phyloP scores from a whole-genome alignment of 2,329 filamentous ascomycete genomes.

The Paradendryphiella salina region DNA sequence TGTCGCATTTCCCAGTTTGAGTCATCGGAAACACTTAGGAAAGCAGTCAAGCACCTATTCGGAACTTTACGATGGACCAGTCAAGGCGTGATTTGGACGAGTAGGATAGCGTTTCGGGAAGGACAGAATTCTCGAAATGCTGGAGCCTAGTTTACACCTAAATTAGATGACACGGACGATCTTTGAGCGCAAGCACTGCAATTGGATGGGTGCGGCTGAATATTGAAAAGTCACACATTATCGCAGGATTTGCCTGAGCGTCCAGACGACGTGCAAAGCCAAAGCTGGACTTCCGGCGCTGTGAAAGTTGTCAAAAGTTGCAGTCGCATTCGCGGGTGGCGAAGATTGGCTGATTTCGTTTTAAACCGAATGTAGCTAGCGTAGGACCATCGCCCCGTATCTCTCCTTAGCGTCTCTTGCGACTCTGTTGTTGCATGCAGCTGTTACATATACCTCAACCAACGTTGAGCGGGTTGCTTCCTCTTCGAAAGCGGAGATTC shows the following conservation, averaged over 20 bases:
- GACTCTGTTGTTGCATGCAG: not conserved
- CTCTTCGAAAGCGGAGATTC: not conserved
- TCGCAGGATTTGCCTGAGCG: not conserved
- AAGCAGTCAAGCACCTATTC: not conserved
- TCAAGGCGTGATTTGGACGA: not conserved
- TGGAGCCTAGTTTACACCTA: not conserved
- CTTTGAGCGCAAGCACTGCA: not conserved
- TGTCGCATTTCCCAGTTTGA: slow-evolving; percentile 39
- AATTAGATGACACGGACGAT: not conserved
- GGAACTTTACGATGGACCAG: too few species aligned
- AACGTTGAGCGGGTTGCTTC: not conserved
- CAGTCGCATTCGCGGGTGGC: not conserved
- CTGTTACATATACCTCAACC: not conserved
- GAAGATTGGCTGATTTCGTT: not conserved
- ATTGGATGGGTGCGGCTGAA: not conserved
- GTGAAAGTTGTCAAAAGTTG: not conserved
- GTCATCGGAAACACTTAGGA: slow-evolving; percentile 22
- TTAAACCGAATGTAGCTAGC: not conserved
- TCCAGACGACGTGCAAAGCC: not conserved
- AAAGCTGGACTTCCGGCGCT: not conserved
- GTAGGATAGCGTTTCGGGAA: not conserved
- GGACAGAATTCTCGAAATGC: not conserved
- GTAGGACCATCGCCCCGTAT: too few species aligned
- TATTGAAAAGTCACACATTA: not conserved
- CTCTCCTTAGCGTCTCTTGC: not conserved